These are phyloP conservation scores for Vinca major DNA, from an alignment of 305 asterid species.

Conservation along the genomic window DNA sequence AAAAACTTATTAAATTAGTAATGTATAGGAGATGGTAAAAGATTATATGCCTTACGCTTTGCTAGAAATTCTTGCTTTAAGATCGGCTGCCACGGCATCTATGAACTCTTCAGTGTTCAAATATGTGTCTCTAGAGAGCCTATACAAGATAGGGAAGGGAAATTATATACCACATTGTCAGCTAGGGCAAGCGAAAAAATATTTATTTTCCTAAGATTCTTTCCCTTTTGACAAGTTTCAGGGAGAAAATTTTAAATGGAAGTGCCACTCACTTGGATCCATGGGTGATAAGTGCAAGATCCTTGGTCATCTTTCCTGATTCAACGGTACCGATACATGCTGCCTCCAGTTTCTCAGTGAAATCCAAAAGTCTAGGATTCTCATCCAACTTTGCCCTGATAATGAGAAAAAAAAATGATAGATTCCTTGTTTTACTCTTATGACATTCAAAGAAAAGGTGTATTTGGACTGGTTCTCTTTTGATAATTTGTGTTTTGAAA, in stretches of 20 bases:
- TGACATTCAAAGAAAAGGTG: background rate
- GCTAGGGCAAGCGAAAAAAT: background rate
- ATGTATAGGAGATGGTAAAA: background rate
- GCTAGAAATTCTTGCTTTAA: constrained; percentile 53
- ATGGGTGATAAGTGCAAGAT: constrained; percentile 83
- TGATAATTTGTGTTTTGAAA: no score
- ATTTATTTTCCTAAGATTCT: background rate
- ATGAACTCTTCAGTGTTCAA: constrained; percentile 81
- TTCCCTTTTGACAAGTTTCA: background rate
- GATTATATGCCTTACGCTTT: constrained; percentile 18
- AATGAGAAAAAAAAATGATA: background rate
- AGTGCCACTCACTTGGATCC: constrained; percentile 68
- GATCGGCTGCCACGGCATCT: constrained; percentile 74
- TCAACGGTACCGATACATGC: constrained; percentile 88
- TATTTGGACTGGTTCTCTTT: no score
- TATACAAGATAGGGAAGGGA: constrained; percentile 19
- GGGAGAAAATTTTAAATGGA: background rate
- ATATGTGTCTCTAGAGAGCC: constrained; percentile 52
- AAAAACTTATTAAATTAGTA: no score
- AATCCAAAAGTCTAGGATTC: constrained; percentile 72
- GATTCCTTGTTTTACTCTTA: background rate
- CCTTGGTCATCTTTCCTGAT: constrained; percentile 96
- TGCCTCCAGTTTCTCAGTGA: constrained; percentile 82
- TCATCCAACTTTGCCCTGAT: constrained; percentile 84
- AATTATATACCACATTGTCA: background rate